Conservation (phyloP, 768 basidiomycete genomes). For the Termitomyces sp. region DNA sequence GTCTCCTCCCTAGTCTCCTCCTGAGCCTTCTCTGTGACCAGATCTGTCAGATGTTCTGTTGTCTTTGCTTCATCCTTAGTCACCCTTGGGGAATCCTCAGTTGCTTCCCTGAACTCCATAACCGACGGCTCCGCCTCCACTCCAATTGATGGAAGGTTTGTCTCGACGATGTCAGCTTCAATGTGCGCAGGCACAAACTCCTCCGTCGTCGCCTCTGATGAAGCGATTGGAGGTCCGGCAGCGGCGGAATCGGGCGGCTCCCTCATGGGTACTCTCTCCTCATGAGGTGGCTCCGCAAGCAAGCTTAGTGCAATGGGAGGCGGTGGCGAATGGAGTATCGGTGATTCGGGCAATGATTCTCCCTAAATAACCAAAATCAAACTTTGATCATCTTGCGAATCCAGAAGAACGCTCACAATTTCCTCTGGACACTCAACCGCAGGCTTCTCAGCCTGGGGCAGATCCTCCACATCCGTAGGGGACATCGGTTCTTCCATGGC, state of each 20-base stretch:
- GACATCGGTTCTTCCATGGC: constrained; percentile 4
- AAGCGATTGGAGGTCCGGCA: not conserved
- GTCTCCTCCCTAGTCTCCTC: not conserved
- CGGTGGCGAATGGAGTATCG: constrained; percentile 9
- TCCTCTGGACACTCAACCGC: constrained; percentile 1
- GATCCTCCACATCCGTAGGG: constrained; percentile 9
- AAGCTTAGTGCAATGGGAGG: not conserved
- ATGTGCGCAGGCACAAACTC: not conserved
- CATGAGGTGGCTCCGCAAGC: not conserved
- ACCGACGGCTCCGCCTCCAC: not conserved
- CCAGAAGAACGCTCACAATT: not conserved
- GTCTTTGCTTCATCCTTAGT: not conserved
- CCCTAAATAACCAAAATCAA: not conserved
- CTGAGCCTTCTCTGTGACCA: not conserved
- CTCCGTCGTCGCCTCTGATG: not conserved
- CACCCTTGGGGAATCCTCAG: not conserved
- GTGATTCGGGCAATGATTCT: constrained; percentile 12
- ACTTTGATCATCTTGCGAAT: not conserved
- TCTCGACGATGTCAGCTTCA: constrained; percentile 2
- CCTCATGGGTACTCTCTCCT: not conserved
- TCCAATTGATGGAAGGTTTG: constrained; percentile 4
- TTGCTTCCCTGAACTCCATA: not conserved
- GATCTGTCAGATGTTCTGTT: not conserved
- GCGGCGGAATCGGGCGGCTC: not conserved
- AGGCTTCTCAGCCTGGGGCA: constrained; percentile 4